Evolutionary conservation across 2,329 filamentous ascomycete genomes (phyloP).

Genomic region (Penicillium digitatum): DNA sequence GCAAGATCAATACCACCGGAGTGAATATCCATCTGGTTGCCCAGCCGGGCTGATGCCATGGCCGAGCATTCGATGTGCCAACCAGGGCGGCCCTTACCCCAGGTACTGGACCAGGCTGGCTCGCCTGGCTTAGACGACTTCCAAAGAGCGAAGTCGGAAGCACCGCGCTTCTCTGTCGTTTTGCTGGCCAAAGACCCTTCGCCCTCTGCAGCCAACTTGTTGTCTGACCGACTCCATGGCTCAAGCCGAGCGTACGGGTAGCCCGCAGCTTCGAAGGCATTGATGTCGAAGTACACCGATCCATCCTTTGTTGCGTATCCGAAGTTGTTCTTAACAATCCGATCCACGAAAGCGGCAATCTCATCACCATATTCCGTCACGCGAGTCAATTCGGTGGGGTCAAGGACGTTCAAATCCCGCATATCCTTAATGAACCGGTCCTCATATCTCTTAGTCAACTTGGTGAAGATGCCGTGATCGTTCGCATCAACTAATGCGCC

Average conservation of each 20-base stretch:
- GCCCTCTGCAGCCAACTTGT: slow-evolving; percentile 78
- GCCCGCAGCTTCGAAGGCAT: slow-evolving; percentile 75
- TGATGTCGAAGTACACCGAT: slow-evolving; percentile 92
- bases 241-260: slow-evolving; percentile 82
- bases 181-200: slow-evolving; percentile 71
- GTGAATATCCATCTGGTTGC: slow-evolving; percentile 83
- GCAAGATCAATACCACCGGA: slow-evolving; percentile 87
- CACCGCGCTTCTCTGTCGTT: slow-evolving; percentile 64
- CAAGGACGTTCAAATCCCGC: slow-evolving; percentile 76
- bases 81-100: slow-evolving; percentile 82
- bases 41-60: slow-evolving; percentile 88
- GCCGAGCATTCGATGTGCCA: slow-evolving; percentile 98
- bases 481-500: slow-evolving; percentile 55
- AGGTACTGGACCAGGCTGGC: slow-evolving; percentile 81
- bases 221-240: slow-evolving; percentile 80
- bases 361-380: slow-evolving; percentile 91
- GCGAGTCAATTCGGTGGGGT: slow-evolving; percentile 75
- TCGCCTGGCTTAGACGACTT: slow-evolving; percentile 89
- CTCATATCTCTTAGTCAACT: slow-evolving; percentile 81
- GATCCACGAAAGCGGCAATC: slow-evolving; percentile 79
- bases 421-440: slow-evolving; percentile 85
- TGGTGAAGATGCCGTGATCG: slow-evolving; percentile 75
- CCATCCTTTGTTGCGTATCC: slow-evolving; percentile 72
- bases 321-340: slow-evolving; percentile 78
- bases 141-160: slow-evolving; percentile 88